Evolutionary conservation across 306 rosid species (phyloP).

Genomic region (Citrullus mucosospermus): DNA sequence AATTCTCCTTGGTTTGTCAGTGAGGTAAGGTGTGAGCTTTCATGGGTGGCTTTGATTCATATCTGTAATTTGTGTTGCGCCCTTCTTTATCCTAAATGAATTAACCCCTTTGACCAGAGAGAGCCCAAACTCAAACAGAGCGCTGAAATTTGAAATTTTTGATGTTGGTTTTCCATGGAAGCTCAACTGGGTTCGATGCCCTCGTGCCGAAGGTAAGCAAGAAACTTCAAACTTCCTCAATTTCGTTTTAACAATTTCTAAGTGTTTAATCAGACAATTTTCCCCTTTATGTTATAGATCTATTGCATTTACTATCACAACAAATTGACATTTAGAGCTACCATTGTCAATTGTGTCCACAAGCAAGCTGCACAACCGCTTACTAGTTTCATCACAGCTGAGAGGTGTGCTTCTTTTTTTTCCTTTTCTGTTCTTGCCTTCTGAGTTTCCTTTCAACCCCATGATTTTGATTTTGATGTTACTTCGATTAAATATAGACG

Average conservation of each 20-base stretch:
- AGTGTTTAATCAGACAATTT: background rate
- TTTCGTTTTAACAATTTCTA: background rate
- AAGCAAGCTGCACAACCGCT: conserved; percentile 16
- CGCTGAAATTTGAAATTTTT: background rate
- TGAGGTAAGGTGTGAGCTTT: too few species aligned
- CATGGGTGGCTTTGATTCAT: too few species aligned
- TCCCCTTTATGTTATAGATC: conserved; percentile 7
- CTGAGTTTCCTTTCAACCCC: background rate
- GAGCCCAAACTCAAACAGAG: background rate
- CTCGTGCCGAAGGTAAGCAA: conserved; percentile 16
- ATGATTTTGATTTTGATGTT: background rate
- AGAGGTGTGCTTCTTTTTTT: conserved; percentile 29
- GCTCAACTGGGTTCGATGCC: conserved; percentile 1
- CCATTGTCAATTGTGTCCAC: conserved; percentile 16
- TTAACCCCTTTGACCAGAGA: background rate
- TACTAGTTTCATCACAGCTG: conserved; percentile 19
- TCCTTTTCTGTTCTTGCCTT: background rate
- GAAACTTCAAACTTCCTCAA: background rate
- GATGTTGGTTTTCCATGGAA: conserved; percentile 4
- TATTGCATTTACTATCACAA: background rate
- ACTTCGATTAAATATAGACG: conserved; percentile 34
- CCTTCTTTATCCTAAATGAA: background rate
- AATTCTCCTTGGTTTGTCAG: too few species aligned
- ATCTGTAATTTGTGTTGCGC: background rate
- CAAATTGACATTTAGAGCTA: background rate